A percentile compares a stretch with the other conserved stretches of the same genome.
phyloP scores from a whole-genome alignment of 345 rosid genomes.

The Rhizophora mangle region DNA sequence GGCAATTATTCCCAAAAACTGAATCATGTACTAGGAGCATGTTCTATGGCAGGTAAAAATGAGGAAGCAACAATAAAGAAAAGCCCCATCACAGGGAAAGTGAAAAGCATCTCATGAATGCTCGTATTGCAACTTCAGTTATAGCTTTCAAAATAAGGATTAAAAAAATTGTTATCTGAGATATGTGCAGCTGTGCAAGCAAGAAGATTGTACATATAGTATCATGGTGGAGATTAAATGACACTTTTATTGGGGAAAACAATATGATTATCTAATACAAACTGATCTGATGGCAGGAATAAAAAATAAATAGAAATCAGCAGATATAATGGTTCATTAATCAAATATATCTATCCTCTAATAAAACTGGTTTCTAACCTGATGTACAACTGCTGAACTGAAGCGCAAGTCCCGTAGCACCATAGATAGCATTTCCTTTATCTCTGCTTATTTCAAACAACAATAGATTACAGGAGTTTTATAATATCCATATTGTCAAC shows the following conservation, averaged over 20 bases:
- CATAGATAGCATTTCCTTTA: slow-evolving; percentile 74
- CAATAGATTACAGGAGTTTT: slow-evolving; percentile 2
- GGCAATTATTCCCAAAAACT: slow-evolving; percentile 11
- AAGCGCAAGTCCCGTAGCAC: slow-evolving; percentile 70
- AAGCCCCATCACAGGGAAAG: neutral
- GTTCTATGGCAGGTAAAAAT: neutral
- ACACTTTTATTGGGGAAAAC: too few species aligned
- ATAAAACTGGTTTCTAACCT: slow-evolving; percentile 38
- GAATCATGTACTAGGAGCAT: slow-evolving; percentile 1
- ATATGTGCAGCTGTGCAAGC: neutral
- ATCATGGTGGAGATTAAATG: too few species aligned
- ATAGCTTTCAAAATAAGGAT: neutral
- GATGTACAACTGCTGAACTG: slow-evolving; percentile 88
- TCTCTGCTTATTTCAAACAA: slow-evolving; percentile 51
- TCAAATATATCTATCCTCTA: too few species aligned
- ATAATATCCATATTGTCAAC: too few species aligned
- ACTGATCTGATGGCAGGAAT: too few species aligned
- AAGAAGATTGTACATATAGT: too few species aligned
- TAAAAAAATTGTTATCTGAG: neutral
- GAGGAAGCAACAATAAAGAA: neutral
- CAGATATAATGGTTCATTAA: neutral
- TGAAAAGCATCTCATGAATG: too few species aligned
- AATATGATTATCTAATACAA: too few species aligned
- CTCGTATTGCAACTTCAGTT: neutral
- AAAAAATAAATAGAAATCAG: neutral